phyloP scores from a whole-genome alignment of 148 eudicot species.

The Vaccinium vitisidaea region DNA sequence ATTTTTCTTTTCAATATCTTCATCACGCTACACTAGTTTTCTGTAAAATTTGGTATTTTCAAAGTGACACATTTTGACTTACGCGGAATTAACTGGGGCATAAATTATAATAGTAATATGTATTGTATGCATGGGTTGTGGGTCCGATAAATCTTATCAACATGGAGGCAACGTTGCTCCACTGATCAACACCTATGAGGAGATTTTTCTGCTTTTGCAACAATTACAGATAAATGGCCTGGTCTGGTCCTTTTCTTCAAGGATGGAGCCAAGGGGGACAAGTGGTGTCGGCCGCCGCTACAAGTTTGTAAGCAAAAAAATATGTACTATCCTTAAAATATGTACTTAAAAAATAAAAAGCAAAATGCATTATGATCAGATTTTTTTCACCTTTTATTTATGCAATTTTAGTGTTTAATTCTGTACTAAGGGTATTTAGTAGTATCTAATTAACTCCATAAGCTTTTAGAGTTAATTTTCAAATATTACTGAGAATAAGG shows the following conservation, averaged over 20 bases:
- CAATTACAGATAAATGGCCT: neutral
- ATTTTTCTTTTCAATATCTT: neutral
- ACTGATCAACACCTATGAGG: neutral
- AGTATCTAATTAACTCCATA: no score
- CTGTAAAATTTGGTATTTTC: neutral
- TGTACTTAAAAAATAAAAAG: no score
- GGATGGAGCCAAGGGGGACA: no score
- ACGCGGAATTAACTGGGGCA: neutral
- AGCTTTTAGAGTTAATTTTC: no score
- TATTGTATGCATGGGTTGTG: neutral
- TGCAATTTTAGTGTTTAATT: no score
- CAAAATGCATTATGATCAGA: no score
- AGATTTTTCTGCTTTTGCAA: neutral
- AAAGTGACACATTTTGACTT: neutral
- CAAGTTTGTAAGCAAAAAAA: no score
- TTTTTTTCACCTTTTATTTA: neutral
- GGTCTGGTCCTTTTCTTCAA: no score
- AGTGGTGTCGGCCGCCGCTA: no score
- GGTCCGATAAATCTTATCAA: neutral
- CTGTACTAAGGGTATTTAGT: no score
- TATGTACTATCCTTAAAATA: no score
- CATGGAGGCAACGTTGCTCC: neutral
- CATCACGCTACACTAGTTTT: neutral
- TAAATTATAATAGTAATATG: neutral
- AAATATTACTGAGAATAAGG: no score